Evolutionary conservation across 768 basidiomycete species (phyloP).

Genomic region (Phanerodontia chrysosporium): DNA sequence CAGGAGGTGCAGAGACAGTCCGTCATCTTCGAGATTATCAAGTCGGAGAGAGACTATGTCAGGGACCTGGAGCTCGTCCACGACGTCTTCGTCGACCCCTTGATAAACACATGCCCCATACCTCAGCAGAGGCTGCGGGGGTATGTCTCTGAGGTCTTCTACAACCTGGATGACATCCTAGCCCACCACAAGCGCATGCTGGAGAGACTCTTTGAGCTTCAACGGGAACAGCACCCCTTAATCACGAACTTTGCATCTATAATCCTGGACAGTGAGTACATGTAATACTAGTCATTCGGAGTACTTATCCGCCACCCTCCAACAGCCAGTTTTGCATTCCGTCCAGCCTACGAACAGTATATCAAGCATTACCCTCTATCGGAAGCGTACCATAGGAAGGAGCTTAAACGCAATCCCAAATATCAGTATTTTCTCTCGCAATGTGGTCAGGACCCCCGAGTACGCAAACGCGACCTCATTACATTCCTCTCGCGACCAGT

Average conservation of each 20-base stretch:
- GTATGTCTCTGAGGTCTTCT: slow-evolving; percentile 82
- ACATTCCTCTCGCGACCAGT: slow-evolving; percentile 85
- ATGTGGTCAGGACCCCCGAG: slow-evolving; percentile 57
- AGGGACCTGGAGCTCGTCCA: slow-evolving; percentile 68
- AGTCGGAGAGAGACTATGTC: slow-evolving; percentile 87
- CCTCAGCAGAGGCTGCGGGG: slow-evolving; percentile 57
- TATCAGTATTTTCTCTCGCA: slow-evolving; percentile 68
- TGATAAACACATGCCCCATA: slow-evolving; percentile 55
- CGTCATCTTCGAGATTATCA: slow-evolving; percentile 84
- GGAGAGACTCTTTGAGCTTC: slow-evolving; percentile 68
- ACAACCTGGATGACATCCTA: slow-evolving; percentile 69
- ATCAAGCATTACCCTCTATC: slow-evolving; percentile 88
- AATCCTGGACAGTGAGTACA: slow-evolving; percentile 65
- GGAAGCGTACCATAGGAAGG: slow-evolving; percentile 75
- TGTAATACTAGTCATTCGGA: background rate
- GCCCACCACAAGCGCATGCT: slow-evolving; percentile 67
- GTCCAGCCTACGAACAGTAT: slow-evolving; percentile 69
- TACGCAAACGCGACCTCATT: slow-evolving; percentile 43
- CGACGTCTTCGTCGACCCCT: slow-evolving; percentile 69
- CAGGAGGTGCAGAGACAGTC: slow-evolving; percentile 83
- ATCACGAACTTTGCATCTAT: slow-evolving; percentile 83
- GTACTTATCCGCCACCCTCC: slow-evolving; percentile 2
- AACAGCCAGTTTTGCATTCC: slow-evolving; percentile 40
- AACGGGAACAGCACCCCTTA: slow-evolving; percentile 81
- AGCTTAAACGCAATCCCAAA: slow-evolving; percentile 60